A percentile compares a stretch with the other conserved stretches of the same genome.
phyloP scores from a whole-genome alignment of 1,139 yeast species.

The Torulaspora globosa region DNA sequence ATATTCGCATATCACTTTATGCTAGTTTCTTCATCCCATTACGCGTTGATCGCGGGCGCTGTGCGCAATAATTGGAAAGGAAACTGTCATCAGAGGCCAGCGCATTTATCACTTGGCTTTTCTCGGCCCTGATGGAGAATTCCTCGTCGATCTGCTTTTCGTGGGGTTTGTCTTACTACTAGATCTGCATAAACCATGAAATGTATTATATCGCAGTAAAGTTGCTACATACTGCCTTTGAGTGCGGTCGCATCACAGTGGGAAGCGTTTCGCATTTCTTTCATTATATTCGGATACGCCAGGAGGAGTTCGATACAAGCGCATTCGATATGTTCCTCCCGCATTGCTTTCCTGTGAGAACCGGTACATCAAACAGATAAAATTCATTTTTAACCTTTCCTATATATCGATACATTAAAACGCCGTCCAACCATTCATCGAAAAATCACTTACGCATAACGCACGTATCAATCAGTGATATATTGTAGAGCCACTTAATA shows the following conservation, averaged over 20 bases:
- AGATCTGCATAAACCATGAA: slow-evolving; percentile 1
- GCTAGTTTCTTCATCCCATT: slow-evolving; percentile 5
- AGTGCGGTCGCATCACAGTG: background rate
- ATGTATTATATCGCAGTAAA: slow-evolving; percentile 6
- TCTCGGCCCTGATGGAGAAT: background rate
- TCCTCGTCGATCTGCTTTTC: background rate
- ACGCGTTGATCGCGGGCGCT: slow-evolving; percentile 20
- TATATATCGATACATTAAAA: background rate
- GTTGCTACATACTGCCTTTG: slow-evolving; percentile 1
- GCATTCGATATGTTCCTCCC: background rate
- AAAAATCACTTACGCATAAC: background rate
- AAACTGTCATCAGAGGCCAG: background rate
- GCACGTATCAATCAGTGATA: slow-evolving; percentile 11
- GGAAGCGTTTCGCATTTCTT: background rate
- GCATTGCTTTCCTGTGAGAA: background rate
- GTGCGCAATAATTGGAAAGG: slow-evolving; percentile 15
- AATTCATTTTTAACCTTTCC: background rate
- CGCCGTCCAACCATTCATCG: background rate
- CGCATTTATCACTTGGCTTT: background rate
- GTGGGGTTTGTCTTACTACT: background rate
- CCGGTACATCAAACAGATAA: background rate
- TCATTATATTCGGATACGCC: background rate
- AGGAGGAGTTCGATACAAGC: background rate
- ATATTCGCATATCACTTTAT: slow-evolving; percentile 3
- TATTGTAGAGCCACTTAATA: slow-evolving; percentile 19